phyloP scores from a whole-genome alignment of 441 rosid genomes.

The Erodium trifolium region DNA sequence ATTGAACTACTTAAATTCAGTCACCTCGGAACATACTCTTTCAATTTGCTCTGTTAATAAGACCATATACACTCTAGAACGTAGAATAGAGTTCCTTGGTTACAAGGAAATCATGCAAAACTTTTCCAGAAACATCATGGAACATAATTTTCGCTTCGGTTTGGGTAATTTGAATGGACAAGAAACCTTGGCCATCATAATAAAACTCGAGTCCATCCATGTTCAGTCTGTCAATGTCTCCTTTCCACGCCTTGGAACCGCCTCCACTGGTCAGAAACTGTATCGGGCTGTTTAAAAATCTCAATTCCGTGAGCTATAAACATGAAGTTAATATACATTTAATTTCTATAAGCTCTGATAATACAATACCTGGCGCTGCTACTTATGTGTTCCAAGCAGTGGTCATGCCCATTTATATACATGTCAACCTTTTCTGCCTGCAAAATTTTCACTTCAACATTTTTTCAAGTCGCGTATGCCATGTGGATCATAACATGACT shows the following conservation, averaged over 20 bases:
- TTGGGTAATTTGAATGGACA: slow-evolving; percentile 10
- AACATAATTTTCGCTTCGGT: background rate
- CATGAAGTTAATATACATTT: background rate
- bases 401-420: slow-evolving; percentile 53
- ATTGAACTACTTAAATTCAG: no score
- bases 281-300: slow-evolving; percentile 5
- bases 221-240: slow-evolving; percentile 11
- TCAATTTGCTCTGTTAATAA: no score
- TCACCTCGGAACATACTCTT: no score
- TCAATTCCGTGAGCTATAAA: background rate
- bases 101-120: background rate
- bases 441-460: background rate
- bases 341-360: background rate
- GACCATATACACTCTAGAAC: background rate
- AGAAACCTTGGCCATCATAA: slow-evolving; percentile 19
- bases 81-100: background rate
- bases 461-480: no score
- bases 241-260: slow-evolving; percentile 25
- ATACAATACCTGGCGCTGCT: slow-evolving; percentile 24
- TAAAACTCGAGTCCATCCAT: slow-evolving; percentile 7
- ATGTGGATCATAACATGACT: no score
- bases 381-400: slow-evolving; percentile 38
- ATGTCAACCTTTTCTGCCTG: slow-evolving; percentile 29
- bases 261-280: slow-evolving; percentile 25
- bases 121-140: background rate